Evolutionary conservation across 2,329 filamentous ascomycete species (phyloP), one percentile per base, ranked within the genome.

Genomic region (Aspergillaceae sp.): DNA sequence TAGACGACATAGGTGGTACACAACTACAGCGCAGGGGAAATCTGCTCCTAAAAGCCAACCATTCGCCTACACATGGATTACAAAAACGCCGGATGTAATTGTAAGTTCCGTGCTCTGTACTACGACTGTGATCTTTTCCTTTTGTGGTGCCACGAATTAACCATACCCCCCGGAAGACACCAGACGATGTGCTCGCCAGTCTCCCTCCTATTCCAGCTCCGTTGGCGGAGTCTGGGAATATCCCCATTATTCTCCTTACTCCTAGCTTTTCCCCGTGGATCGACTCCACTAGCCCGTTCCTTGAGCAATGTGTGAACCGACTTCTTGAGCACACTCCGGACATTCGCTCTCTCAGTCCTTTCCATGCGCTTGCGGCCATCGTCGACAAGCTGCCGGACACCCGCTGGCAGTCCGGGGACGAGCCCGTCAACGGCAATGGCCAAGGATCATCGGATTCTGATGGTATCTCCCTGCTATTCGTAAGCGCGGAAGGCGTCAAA

Each of bases 231-330:
- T 33, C 50, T 36, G 46, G 48, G 29, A 51, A 56, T 45, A 52
- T 62, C 6, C 63, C 64, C 10, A 40, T 70, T 34, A 46, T 70
- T 26, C 58, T 70, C 41, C 59, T 62, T 35, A 70, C 67, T 1
- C 63, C 66, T 1, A 52, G 54, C 7, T 68, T 69, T 43, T 64
- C 67, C 5, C 54, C 58, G 42, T 69, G 65, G 65, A 54, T 64
- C 38, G 60, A 66, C 42, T 45, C 60, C n/a, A 46, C 57, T 19
- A 50, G 53, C 42, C 40, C 51, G 5, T 67, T 68, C 35, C 54
- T 69, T 4, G 52, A 55, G 30, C 50, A 60, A 44, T 59, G 61
- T 26, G 51, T 68, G 30, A 55, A 54, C 40, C 55, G 53, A 32
- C 42, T 67, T 6, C 60, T 63, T 47, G 41, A 40, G 7, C 43